phyloP scores from a whole-genome alignment of 1,284 basidiomycete genomes.

The Somion occarium region DNA sequence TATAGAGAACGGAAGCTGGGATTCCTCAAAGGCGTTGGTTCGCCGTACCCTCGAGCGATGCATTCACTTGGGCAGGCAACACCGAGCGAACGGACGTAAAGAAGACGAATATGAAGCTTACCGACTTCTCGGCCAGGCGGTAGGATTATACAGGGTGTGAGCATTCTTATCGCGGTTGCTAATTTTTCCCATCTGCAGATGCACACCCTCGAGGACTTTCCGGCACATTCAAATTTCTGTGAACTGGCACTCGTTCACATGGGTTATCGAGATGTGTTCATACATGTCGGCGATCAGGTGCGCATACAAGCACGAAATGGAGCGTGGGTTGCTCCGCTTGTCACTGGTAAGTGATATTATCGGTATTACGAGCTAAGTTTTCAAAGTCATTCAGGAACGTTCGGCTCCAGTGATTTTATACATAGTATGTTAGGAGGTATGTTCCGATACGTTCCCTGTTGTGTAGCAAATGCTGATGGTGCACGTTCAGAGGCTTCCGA shows the following conservation, averaged over 20 bases:
- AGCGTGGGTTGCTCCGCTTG: constrained; percentile 73
- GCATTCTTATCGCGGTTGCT: no score
- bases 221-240: constrained; percentile 89
- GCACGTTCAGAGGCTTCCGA: constrained; percentile 57
- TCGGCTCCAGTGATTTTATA: constrained; percentile 85
- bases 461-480: neutral
- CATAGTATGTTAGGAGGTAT: constrained; percentile 67
- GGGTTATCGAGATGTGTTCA: constrained; percentile 77
- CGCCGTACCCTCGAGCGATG: constrained; percentile 73
- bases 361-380: neutral
- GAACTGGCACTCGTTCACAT: constrained; percentile 74
- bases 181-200: constrained; percentile 37
- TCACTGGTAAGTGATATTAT: constrained; percentile 57
- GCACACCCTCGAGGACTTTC: constrained; percentile 83
- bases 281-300: constrained; percentile 86
- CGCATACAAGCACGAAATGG: constrained; percentile 77
- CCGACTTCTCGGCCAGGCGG: constrained; percentile 69
- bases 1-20: constrained; percentile 73
- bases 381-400: constrained; percentile 51
- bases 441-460: constrained; percentile 18
- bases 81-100: constrained; percentile 54
- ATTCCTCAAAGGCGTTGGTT: constrained; percentile 84
- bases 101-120: constrained; percentile 83
- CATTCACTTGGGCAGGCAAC: constrained; percentile 61
- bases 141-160: constrained; percentile 34